A percentile compares a stretch with the other conserved stretches of the same genome.
Evolutionary conservation across 2,329 filamentous ascomycete genomes (phyloP).

Genomic region (Sphaerulina populicola): DNA sequence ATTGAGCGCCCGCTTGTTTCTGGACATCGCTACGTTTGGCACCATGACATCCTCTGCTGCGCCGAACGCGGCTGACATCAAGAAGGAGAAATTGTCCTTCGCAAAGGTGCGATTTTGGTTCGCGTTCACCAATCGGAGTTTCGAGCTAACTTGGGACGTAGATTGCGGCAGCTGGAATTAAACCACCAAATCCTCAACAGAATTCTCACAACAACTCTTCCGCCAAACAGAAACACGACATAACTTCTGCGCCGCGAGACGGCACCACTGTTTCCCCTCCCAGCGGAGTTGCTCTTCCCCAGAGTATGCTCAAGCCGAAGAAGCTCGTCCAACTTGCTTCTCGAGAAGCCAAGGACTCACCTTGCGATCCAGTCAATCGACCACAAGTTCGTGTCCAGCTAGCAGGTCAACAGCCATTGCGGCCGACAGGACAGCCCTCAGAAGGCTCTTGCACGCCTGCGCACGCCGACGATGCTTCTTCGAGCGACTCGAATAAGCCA

Average conservation of each 20-base stretch:
- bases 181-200: constrained; percentile 23
- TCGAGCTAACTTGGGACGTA: constrained; percentile 15
- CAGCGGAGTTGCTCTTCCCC: constrained; percentile 6
- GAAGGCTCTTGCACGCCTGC: constrained; percentile 22
- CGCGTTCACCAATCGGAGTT: background rate
- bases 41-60: constrained; percentile 29
- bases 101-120: constrained; percentile 29
- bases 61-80: constrained; percentile 21
- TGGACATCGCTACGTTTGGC: constrained; percentile 18
- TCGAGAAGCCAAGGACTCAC: constrained; percentile 13
- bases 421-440: constrained; percentile 5
- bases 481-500: constrained; percentile 64
- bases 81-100: constrained; percentile 32
- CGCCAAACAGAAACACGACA: constrained; percentile 15
- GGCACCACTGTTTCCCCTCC: constrained; percentile 13
- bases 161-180: constrained; percentile 30
- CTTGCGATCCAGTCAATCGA: constrained; percentile 8
- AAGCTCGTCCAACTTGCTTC: constrained; percentile 19
- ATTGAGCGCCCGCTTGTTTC: constrained; percentile 9
- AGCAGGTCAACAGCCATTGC: constrained; percentile 17
- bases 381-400: constrained; percentile 23
- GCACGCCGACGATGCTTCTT: constrained; percentile 41
- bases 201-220: constrained; percentile 10
- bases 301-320: constrained; percentile 16
- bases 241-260: constrained; percentile 21